phyloP scores from a whole-genome alignment of 2,329 filamentous ascomycete species.

The Pestalotiopsis sp. region DNA sequence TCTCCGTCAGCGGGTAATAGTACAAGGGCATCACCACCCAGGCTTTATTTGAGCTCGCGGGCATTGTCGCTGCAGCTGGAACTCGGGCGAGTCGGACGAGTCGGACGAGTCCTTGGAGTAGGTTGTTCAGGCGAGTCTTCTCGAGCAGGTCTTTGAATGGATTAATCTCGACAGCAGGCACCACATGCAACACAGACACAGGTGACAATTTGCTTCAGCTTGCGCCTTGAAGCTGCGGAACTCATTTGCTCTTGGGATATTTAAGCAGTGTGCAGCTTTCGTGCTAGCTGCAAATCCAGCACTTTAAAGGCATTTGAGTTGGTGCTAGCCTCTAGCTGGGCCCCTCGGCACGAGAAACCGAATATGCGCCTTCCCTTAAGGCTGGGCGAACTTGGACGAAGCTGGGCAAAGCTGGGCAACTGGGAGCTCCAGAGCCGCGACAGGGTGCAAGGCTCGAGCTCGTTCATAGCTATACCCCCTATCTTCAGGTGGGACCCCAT shows the following conservation, averaged over 20 bases:
- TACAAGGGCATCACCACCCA: constrained; percentile 10
- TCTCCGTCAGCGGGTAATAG: constrained; percentile 2
- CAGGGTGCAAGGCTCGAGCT: neutral
- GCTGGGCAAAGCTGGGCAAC: too few relatives aligned
- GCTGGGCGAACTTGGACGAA: neutral
- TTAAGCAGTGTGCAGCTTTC: neutral
- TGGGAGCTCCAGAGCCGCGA: neutral
- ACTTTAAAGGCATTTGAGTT: neutral
- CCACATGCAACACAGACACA: neutral
- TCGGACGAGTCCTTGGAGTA: neutral
- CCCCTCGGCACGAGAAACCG: neutral
- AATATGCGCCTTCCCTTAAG: neutral
- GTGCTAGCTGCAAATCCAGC: neutral
- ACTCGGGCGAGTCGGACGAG: neutral
- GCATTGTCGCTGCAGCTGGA: neutral
- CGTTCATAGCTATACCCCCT: neutral
- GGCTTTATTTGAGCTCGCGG: neutral
- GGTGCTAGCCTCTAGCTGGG: neutral
- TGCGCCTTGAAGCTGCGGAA: neutral
- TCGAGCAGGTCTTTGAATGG: neutral
- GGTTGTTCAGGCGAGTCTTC: neutral
- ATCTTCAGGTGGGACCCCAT: neutral
- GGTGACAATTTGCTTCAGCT: neutral
- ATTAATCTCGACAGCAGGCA: neutral
- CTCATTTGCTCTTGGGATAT: neutral